Percentiles rank a stretch among this genome's conserved stretches.
These are phyloP conservation scores for Sporothrix euskadiensis DNA, from an alignment of 2,329 filamentous ascomycete species.

Conservation along the genomic window DNA sequence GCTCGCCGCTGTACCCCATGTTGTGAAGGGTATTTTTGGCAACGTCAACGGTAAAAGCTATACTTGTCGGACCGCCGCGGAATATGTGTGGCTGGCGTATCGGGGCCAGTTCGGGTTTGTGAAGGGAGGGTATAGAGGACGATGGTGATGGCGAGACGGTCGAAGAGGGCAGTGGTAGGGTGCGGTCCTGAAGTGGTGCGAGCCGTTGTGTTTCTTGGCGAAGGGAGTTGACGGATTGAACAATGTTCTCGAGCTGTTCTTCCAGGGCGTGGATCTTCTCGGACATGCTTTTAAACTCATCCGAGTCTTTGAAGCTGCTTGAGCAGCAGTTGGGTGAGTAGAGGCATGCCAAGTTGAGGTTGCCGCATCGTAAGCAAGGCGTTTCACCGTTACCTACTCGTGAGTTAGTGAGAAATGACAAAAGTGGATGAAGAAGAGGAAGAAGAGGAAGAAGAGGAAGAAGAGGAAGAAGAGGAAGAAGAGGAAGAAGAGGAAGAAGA, in stretches of 20 bases:
- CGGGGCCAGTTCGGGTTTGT: constrained; percentile 50
- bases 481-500: no score
- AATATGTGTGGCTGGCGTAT: constrained; percentile 63
- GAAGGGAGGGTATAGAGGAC: constrained; percentile 46
- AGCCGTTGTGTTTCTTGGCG: constrained; percentile 56
- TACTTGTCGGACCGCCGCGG: constrained; percentile 76
- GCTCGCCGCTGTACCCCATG: constrained; percentile 75
- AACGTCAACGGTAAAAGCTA: constrained; percentile 80
- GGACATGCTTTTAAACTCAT: constrained; percentile 83
- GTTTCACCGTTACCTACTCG: constrained; percentile 60
- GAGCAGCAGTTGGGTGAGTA: constrained; percentile 37
- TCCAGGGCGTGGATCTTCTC: constrained; percentile 73
- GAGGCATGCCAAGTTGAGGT: constrained; percentile 56
- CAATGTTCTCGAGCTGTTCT: constrained; percentile 79
- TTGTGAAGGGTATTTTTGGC: constrained; percentile 83
- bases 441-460: no score
- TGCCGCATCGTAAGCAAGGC: constrained; percentile 67
- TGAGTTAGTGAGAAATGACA: constrained; percentile 22
- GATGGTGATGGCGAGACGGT: constrained; percentile 46
- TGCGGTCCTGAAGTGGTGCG: constrained; percentile 48
- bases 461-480: no score
- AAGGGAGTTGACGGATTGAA: constrained; percentile 68
- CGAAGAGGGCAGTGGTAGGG: constrained; percentile 42
- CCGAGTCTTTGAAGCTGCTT: constrained; percentile 49
- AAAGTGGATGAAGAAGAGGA: not conserved